A percentile compares a stretch with the other conserved stretches of the same genome.
Evolutionary conservation across 179 eudicot species (phyloP).

Genomic region (Camellia oleifera): DNA sequence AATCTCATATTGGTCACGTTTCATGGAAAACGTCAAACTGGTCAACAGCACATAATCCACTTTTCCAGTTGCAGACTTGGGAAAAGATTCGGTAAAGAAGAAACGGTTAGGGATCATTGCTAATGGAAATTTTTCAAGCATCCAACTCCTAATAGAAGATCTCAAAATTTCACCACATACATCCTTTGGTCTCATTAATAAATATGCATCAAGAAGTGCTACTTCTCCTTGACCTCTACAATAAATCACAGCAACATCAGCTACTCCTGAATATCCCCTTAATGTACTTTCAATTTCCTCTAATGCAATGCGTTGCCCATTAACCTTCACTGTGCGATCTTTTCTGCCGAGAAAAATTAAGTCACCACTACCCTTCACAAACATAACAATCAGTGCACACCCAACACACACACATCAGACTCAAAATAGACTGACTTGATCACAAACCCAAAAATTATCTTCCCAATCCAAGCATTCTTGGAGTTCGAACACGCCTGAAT

Average conservation of each 20-base stretch:
- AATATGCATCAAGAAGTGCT: conserved; percentile 60
- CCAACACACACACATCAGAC: no score
- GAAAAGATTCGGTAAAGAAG: conserved; percentile 48
- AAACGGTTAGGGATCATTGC: conserved; percentile 66
- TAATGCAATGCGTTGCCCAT: conserved; percentile 87
- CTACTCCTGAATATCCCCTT: conserved; percentile 55
- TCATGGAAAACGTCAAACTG: conserved; percentile 22
- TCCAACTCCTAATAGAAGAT: conserved; percentile 58
- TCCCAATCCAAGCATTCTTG: no score
- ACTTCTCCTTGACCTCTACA: conserved; percentile 33
- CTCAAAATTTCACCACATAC: conserved; percentile 27
- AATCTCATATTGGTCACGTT: conserved; percentile 17
- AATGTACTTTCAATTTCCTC: conserved; percentile 79
- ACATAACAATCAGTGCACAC: no score
- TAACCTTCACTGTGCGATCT: conserved; percentile 77
- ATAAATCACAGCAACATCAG: conserved; percentile 74
- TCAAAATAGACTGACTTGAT: no score
- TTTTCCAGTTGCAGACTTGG: conserved; percentile 76
- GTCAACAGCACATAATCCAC: conserved; percentile 58
- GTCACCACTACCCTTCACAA: conserved; percentile 40
- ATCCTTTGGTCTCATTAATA: conserved; percentile 39
- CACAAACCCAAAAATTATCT: no score
- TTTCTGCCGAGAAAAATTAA: conserved; percentile 79
- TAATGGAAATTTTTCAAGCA: conserved; percentile 59
- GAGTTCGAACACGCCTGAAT: no score